Evolutionary conservation across 495 filamentous ascomycete species (phyloP).

Genomic region (Amniculicola lignicola): DNA sequence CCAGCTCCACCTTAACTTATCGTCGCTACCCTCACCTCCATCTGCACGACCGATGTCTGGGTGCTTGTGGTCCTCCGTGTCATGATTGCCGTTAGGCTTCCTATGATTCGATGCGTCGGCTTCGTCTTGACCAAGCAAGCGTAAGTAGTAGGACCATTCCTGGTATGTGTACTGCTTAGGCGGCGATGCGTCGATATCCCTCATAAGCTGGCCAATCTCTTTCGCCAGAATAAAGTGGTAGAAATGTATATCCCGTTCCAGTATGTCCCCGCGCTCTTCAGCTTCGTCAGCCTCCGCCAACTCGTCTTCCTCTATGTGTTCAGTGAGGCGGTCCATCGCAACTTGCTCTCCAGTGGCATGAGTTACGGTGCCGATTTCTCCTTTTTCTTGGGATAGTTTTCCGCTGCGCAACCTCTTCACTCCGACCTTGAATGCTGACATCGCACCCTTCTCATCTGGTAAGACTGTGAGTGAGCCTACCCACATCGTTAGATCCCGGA

Average conservation of each 20-base stretch:
- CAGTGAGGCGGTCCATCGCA: constrained; percentile 36
- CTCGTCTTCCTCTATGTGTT: constrained; percentile 42
- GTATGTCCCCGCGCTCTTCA: constrained; percentile 45
- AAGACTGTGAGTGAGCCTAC: constrained; percentile 73
- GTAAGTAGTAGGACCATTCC: constrained; percentile 80
- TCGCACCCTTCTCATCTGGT: constrained; percentile 59
- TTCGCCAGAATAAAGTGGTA: constrained; percentile 65
- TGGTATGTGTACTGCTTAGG: constrained; percentile 69
- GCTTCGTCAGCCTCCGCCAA: constrained; percentile 44
- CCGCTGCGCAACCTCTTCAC: constrained; percentile 29
- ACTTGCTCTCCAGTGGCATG: constrained; percentile 17
- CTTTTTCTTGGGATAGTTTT: constrained; percentile 29
- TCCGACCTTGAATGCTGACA: constrained; percentile 19
- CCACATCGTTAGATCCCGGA: constrained; percentile 66
- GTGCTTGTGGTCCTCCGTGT: constrained; percentile 1
- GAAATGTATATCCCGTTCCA: constrained; percentile 51
- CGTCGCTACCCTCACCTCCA: constrained; percentile 34
- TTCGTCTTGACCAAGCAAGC: constrained; percentile 70
- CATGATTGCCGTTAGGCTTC: constrained; percentile 23
- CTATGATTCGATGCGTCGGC: constrained; percentile 36
- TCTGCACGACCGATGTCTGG: constrained; percentile 32
- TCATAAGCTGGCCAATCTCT: constrained; percentile 65
- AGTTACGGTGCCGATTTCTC: constrained; percentile 24
- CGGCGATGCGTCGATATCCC: constrained; percentile 57
- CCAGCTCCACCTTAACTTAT: constrained; percentile 66